Base-by-base conservation (phyloP, 768 basidiomycete genomes). In the Epithele typhae region DNA sequence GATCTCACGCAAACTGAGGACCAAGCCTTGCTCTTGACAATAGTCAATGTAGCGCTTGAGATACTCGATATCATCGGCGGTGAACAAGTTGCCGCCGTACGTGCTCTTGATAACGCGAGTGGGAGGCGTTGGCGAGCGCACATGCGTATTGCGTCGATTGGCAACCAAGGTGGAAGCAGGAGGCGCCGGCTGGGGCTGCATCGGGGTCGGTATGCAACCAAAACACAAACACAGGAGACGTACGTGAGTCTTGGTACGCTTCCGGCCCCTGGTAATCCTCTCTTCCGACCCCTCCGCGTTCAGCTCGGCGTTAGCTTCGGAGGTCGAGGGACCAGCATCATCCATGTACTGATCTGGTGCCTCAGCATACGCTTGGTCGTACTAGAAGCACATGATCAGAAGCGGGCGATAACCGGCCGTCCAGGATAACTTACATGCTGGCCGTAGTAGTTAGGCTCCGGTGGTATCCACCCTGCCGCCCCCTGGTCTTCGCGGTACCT, bases 21-120 rank as follows among this genome's bases (percentile, higher is more conserved):
- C 87, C 7, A 90, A 64, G 30, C 90, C 89, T 63, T 91, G 85
- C 46, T 91, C 87, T 58, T 90, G 88, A 59, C 90, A 92, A 57
- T 90, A 92, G 55, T 91, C 87, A 37, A 92, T 92, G 60, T 92
- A 92, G 60, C 81, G 84, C 59, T 90, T 89, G 51, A 92, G 74
- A 62, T 92, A 92, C 27, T 78, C 46, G 34, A 92, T 79, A 59
- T 92, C 90, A 39, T 92, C 90, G 2, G 82, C 74, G 0, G 90
- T 92, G 59, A 92, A 92, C 32, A 91, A 62, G 59, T 92, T 92
- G 12, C 90, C 90, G 36, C 90, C 90, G 57, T 91, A 92, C 0
- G 89, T 91, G 57, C 89, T 92, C 66, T 89, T 91, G 60, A 92
- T 82, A 18, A 91, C 82, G 14, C 88, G 79, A 5, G 76, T 79